A percentile compares a stretch with the other conserved stretches of the same genome.
Evolutionary conservation across 108 stramenopile genomes (phyloP).

Genomic region (Pelagomonas calceolata): DNA sequence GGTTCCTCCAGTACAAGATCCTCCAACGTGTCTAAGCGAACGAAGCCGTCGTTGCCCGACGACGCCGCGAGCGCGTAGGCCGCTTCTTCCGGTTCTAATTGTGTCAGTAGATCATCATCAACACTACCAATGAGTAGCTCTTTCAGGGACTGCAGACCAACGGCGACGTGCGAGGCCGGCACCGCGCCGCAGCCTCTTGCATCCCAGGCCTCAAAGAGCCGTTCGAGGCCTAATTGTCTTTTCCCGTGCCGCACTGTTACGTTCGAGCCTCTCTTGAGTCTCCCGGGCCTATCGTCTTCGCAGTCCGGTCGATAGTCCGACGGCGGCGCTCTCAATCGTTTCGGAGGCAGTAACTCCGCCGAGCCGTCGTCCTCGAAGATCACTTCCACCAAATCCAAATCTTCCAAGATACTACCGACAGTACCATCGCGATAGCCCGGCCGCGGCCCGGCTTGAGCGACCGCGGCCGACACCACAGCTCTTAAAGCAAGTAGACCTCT

Average conservation of each 20-base stretch:
- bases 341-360: too few relatives aligned
- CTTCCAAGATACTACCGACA: not conserved
- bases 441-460: not conserved
- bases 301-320: too few relatives aligned
- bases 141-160: not conserved
- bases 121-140: not conserved
- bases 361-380: not conserved
- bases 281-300: too few relatives aligned
- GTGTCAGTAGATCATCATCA: too few relatives aligned
- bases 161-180: not conserved
- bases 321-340: too few relatives aligned
- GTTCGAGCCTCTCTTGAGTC: too few relatives aligned
- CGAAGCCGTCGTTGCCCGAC: not conserved
- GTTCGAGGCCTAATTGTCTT: too few relatives aligned
- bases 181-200: not conserved
- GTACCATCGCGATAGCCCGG: not conserved
- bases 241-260: too few relatives aligned
- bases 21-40: not conserved
- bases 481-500: too few relatives aligned
- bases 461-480: too few relatives aligned
- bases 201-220: not conserved
- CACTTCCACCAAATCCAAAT: not conserved
- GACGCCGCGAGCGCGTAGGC: too few relatives aligned
- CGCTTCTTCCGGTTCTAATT: too few relatives aligned
- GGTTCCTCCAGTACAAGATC: not conserved